Evolutionary conservation across 2,329 filamentous ascomycete species (phyloP).

Genomic region (Penicillium sp.): DNA sequence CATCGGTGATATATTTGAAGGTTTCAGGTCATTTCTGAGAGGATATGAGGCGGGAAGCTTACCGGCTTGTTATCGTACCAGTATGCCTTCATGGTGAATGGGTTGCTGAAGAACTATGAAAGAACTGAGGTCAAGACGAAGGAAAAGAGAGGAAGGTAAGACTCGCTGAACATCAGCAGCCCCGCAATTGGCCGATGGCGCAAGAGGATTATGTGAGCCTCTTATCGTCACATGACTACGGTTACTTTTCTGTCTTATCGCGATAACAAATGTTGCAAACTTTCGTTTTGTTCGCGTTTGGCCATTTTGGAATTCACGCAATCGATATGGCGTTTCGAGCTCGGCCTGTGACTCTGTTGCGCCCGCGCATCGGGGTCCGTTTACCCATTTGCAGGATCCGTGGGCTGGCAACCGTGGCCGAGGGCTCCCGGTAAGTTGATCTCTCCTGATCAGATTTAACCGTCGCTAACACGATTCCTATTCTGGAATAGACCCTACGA

Average conservation of each 20-base stretch:
- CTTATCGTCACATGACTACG: slow-evolving; percentile 17
- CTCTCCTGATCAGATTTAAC: neutral
- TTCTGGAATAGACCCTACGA: slow-evolving; percentile 66
- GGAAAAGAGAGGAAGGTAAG: slow-evolving; percentile 3
- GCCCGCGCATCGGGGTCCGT: slow-evolving; percentile 28
- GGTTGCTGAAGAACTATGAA: neutral
- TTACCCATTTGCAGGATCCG: slow-evolving; percentile 24
- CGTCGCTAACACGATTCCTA: neutral
- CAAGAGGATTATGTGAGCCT: slow-evolving; percentile 18
- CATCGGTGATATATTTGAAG: neutral
- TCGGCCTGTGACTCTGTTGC: slow-evolving; percentile 29
- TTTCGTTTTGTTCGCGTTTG: neutral
- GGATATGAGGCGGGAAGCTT: slow-evolving; percentile 21
- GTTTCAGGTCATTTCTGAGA: neutral
- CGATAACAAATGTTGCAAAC: neutral
- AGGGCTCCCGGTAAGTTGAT: slow-evolving; percentile 35
- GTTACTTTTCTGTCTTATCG: slow-evolving; percentile 23
- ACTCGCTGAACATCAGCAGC: slow-evolving; percentile 24
- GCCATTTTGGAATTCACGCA: neutral
- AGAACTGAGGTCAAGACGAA: neutral
- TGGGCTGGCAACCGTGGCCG: slow-evolving; percentile 42
- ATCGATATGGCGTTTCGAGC: slow-evolving; percentile 36
- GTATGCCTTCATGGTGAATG: slow-evolving; percentile 64
- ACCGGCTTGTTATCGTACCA: slow-evolving; percentile 69
- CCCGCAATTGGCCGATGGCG: slow-evolving; percentile 36